Conservation (phyloP, 2,329 filamentous ascomycete species). For the Coniella vitis region DNA sequence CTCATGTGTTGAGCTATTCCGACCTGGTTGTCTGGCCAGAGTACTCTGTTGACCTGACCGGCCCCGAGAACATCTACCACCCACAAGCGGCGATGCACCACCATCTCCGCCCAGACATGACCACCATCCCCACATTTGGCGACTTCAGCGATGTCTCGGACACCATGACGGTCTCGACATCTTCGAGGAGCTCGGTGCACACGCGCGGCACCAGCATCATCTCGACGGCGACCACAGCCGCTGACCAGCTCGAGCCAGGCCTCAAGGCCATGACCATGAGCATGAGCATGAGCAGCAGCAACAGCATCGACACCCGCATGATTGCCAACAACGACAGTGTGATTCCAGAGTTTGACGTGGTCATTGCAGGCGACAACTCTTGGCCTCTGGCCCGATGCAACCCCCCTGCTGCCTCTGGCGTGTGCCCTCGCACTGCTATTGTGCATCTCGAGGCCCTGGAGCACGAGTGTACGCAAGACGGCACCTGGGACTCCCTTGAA, state of each 20-base stretch:
- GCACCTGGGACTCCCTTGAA: constrained; percentile 39
- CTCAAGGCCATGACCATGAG: constrained; percentile 28
- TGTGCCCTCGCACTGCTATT: constrained; percentile 43
- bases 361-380: constrained; percentile 40
- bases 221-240: constrained; percentile 23
- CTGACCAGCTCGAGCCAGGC: constrained; percentile 20
- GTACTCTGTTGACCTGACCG: constrained; percentile 33
- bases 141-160: constrained; percentile 35
- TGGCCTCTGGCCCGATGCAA: constrained; percentile 49
- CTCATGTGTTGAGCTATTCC: constrained; percentile 27
- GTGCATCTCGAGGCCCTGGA: constrained; percentile 45
- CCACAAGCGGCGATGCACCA: no score
- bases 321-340: constrained; percentile 21
- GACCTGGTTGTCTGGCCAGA: constrained; percentile 39
- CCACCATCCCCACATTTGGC: constrained; percentile 28
- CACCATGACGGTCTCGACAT: constrained; percentile 34
- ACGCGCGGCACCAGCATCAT: constrained; percentile 42
- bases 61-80: constrained; percentile 20
- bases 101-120: constrained; percentile 22
- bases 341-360: constrained; percentile 39
- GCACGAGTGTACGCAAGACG: constrained; percentile 40
- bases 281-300: constrained; percentile 22
- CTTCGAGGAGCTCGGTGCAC: constrained; percentile 36
- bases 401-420: constrained; percentile 35
- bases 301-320: constrained; percentile 23